Conservation (phyloP, 1,139 yeast species). For the Wickerhamiella infanticola region DNA sequence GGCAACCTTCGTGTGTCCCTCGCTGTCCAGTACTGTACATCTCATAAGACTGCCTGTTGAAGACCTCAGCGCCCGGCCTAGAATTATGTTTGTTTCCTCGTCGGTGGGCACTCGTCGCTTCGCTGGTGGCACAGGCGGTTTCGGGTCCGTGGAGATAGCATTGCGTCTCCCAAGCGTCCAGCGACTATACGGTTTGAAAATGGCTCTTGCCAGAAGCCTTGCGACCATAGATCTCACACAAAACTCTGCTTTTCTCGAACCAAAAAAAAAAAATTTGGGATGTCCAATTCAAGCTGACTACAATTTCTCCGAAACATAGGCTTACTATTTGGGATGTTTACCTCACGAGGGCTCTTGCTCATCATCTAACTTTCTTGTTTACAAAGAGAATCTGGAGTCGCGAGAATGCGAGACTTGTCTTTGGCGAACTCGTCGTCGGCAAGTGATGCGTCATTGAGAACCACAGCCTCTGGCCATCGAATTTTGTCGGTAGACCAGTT, state of each 20-base stretch:
- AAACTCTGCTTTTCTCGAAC: no score
- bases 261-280: no score
- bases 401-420: neutral
- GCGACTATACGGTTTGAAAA: neutral
- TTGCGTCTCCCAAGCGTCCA: neutral
- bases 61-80: slow-evolving; percentile 22
- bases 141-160: neutral
- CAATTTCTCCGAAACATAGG: neutral
- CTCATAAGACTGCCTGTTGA: slow-evolving; percentile 26
- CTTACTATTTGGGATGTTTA: neutral
- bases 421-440: neutral
- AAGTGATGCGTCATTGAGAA: neutral
- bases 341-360: neutral
- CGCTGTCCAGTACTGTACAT: slow-evolving; percentile 64
- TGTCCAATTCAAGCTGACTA: neutral
- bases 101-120: slow-evolving; percentile 4
- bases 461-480: neutral
- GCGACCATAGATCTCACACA: neutral
- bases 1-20: slow-evolving; percentile 60
- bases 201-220: neutral
- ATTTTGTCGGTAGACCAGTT: slow-evolving; percentile 33
- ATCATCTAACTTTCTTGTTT: neutral
- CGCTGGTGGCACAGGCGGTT: neutral
- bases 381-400: neutral
- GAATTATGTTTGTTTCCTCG: slow-evolving; percentile 18